A percentile compares a stretch with the other conserved stretches of the same genome.
These are phyloP conservation scores for Termitomyces sp. DNA, from an alignment of 768 basidiomycete genomes.

Conservation along the genomic window DNA sequence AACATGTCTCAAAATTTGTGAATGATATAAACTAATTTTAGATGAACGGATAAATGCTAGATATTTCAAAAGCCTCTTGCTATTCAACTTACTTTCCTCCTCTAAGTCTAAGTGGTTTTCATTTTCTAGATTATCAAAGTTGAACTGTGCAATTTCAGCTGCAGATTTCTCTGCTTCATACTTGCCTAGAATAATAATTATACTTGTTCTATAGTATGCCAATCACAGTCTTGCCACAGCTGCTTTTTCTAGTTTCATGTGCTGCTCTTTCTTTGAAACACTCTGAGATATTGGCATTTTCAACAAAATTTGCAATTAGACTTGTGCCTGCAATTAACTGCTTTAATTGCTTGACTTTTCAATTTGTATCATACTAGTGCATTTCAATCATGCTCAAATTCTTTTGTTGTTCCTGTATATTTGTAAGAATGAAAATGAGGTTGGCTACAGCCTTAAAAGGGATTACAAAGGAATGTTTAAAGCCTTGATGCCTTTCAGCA, in stretches of 20 bases:
- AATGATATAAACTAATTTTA: too few relatives aligned
- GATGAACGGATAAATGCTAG: too few relatives aligned
- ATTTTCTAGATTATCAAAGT: not conserved
- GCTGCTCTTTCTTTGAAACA: not conserved
- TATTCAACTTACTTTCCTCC: not conserved
- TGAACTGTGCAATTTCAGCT: too few relatives aligned
- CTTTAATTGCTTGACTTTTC: not conserved
- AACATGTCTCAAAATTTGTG: too few relatives aligned
- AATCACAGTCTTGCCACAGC: not conserved
- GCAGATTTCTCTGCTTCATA: not conserved
- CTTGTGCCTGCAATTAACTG: fast-evolving
- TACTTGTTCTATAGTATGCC: not conserved
- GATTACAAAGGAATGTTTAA: not conserved
- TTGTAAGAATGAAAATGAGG: not conserved
- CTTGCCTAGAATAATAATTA: not conserved
- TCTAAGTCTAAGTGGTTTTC: not conserved
- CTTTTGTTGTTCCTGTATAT: not conserved
- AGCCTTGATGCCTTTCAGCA: not conserved
- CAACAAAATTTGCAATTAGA: not conserved
- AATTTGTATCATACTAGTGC: not conserved
- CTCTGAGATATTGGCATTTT: not conserved
- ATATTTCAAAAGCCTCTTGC: too few relatives aligned
- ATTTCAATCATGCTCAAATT: not conserved
- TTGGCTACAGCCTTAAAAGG: not conserved
- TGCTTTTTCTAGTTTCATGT: too few relatives aligned